A percentile compares a stretch with the other conserved stretches of the same genome.
phyloP scores from a whole-genome alignment of 306 rosid genomes.

The Echinosophora koreensis region DNA sequence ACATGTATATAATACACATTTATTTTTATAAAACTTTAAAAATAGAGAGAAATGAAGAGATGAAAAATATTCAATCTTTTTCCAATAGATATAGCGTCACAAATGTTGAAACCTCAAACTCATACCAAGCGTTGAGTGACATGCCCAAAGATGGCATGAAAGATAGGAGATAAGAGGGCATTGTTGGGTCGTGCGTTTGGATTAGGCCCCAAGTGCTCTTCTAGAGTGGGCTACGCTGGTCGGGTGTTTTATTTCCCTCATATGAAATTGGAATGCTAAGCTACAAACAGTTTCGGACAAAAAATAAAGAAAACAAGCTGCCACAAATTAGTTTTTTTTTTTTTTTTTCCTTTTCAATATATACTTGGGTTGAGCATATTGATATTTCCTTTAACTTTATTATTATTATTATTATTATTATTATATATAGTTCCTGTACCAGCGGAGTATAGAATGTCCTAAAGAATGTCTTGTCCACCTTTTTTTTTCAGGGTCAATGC shows the following conservation, averaged over 20 bases:
- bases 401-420: not conserved
- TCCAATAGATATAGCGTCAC: too few relatives aligned
- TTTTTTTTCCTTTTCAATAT: not conserved
- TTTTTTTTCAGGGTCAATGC: slow-evolving; percentile 1
- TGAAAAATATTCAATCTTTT: too few relatives aligned
- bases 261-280: not conserved
- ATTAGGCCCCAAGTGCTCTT: not conserved
- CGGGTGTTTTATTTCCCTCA: not conserved
- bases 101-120: too few relatives aligned
- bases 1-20: too few relatives aligned
- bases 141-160: too few relatives aligned
- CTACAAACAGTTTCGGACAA: too few relatives aligned
- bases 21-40: too few relatives aligned
- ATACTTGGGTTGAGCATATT: not conserved
- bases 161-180: too few relatives aligned
- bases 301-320: not conserved
- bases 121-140: too few relatives aligned
- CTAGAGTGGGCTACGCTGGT: not conserved
- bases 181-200: not conserved
- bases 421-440: not conserved
- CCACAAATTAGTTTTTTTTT: not conserved
- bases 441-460: slow-evolving; percentile 18
- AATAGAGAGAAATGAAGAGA: too few relatives aligned
- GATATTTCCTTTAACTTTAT: not conserved
- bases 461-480: slow-evolving; percentile 29